Base-by-base conservation (phyloP, 495 filamentous ascomycete species). In the Talaromyces stipitatus region DNA sequence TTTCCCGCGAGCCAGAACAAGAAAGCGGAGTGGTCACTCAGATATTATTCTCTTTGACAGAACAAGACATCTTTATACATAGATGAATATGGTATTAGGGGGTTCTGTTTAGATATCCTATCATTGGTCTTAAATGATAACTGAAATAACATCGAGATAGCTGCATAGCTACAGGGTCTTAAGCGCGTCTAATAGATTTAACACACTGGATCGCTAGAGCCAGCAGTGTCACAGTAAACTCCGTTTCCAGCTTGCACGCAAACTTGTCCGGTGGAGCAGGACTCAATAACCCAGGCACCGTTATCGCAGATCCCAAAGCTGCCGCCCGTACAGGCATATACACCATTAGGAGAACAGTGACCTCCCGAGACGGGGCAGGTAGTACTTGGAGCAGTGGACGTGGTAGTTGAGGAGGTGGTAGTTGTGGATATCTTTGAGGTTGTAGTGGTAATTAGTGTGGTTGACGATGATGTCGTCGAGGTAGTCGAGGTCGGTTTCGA, bases 351-450 rank as follows among this genome's bases (percentile, higher is more conserved):
- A 14, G 51, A 33, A 22, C 51, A 54, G 4, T n/a, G 24, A 16
- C 51, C 51, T 23, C 51, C 51, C 10, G 51, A 54, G 20, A 54
- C 51, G 14, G 51, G 51, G 51, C 51, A 54, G 8, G 51, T 54
- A 29, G 9, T 54, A 22, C 51, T 54, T 33, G 51, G 51, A 26
- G 29, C 51, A 14, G 18, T 54, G n/a, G 51, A 38, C 11, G 29
- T 54, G n/a, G 51, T 54, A 5, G 30, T 54, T 6, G 16, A 14
- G 14, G 51, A 32, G 0, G 26, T 52, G 27, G 50, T 52, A 4
- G 50, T 52, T 8, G 26, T 52, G 7, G 27, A 29, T 10, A 14
- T 52, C 22, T 16, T 52, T 3, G 29, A 29, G 6, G 50, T 29
- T n/a, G 50, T 29, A 2, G 50, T 18, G 2, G 50, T 52, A 12